These are phyloP conservation scores for Alternaria viburni DNA, from an alignment of 2,329 filamentous ascomycete genomes.

Conservation along the genomic window DNA sequence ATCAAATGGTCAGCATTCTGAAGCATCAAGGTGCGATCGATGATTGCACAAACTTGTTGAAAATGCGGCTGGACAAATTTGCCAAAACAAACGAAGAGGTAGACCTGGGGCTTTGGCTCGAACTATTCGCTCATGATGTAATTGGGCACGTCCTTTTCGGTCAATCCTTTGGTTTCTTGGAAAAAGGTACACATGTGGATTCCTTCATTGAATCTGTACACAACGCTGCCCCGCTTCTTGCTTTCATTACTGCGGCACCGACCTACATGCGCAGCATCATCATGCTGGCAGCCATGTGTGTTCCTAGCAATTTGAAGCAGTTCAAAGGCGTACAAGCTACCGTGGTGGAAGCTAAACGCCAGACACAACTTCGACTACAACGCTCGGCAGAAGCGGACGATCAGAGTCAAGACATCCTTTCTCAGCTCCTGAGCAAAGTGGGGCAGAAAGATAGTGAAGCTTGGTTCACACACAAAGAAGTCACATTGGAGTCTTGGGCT, in stretches of 20 bases:
- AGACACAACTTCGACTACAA: conserved; percentile 19
- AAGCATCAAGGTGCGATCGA: conserved; percentile 36
- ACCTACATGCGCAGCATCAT: conserved; percentile 39
- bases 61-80: conserved; percentile 26
- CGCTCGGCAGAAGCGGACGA: conserved; percentile 8
- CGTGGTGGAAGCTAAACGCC: conserved; percentile 12
- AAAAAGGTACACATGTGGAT: conserved; percentile 48
- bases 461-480: conserved; percentile 39
- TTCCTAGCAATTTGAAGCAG: conserved; percentile 27
- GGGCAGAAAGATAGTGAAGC: conserved; percentile 35
- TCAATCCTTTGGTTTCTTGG: conserved; percentile 52
- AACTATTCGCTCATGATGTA: conserved; percentile 47
- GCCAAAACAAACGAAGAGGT: conserved; percentile 22
- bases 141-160: conserved; percentile 52
- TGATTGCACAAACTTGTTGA: conserved; percentile 28
- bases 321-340: conserved; percentile 37
- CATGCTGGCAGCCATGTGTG: conserved; percentile 27
- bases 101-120: conserved; percentile 37
- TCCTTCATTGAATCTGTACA: conserved; percentile 49
- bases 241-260: conserved; percentile 36
- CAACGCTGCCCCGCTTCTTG: conserved; percentile 40
- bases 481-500: conserved; percentile 35
- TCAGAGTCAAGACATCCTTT: conserved; percentile 16
- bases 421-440: conserved; percentile 35
- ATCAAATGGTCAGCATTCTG: conserved; percentile 52